Conservation (phyloP, 139 green algal species). For the Tetraselmis striata region DNA sequence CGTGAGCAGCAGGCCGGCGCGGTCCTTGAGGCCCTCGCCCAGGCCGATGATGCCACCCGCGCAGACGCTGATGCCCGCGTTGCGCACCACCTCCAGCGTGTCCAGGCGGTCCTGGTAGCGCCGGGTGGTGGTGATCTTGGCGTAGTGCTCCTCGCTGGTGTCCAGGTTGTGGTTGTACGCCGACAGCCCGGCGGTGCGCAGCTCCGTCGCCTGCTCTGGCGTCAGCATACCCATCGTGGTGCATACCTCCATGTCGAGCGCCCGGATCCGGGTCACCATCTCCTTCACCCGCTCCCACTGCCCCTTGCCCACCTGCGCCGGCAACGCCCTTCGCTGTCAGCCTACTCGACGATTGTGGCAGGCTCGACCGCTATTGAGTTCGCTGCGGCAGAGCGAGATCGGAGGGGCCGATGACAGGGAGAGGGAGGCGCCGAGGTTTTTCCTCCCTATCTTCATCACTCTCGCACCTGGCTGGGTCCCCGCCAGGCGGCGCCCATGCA, state of each 20-base stretch:
- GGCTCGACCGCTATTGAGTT: no score
- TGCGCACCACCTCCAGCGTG: slow-evolving; percentile 78
- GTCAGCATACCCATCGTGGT: slow-evolving; percentile 79
- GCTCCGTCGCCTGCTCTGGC: slow-evolving; percentile 68
- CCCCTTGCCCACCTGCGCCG: slow-evolving; percentile 58
- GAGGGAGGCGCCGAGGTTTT: no score
- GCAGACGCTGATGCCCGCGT: slow-evolving; percentile 94
- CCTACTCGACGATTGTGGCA: no score
- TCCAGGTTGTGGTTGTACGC: slow-evolving; percentile 99
- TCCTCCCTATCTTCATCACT: no score
- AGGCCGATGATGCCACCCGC: slow-evolving; percentile 91
- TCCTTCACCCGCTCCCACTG: slow-evolving; percentile 88
- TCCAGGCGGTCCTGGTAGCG: slow-evolving; percentile 88
- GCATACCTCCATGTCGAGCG: slow-evolving; percentile 72
- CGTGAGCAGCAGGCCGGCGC: slow-evolving; percentile 77
- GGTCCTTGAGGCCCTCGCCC: slow-evolving; percentile 74
- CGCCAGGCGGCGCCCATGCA: slow-evolving; percentile 98
- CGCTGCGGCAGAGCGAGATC: no score
- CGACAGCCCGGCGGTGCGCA: slow-evolving; percentile 88
- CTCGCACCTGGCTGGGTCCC: slow-evolving; percentile 71
- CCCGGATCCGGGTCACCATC: slow-evolving; percentile 78
- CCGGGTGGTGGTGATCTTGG: slow-evolving; percentile 82
- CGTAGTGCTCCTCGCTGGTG: slow-evolving; percentile 92
- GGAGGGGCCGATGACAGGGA: no score
- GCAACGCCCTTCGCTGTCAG: neutral